phyloP scores from a whole-genome alignment of 768 basidiomycete genomes.

The Butyriboletus loyo region DNA sequence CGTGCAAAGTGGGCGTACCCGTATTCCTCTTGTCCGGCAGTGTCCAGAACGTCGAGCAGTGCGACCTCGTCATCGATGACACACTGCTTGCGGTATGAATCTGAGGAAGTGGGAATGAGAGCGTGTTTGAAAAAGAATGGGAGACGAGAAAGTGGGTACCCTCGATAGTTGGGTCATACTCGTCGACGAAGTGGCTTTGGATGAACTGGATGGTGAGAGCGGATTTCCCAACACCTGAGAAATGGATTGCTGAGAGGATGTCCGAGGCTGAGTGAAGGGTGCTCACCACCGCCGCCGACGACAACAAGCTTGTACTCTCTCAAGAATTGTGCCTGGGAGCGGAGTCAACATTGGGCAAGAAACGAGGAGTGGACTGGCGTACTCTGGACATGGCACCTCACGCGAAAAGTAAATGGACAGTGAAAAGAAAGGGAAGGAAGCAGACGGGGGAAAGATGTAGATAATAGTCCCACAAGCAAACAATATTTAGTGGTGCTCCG shows the following conservation, averaged over 20 bases:
- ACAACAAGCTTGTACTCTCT: conserved; percentile 99
- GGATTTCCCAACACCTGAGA: conserved; percentile 63
- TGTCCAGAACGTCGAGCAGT: conserved; percentile 93
- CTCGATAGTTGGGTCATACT: conserved; percentile 95
- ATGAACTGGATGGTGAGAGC: conserved; percentile 98
- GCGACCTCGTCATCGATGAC: conserved; percentile 99
- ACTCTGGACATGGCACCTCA: conserved; percentile 32
- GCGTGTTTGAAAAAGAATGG: background rate
- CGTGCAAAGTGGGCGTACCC: conserved; percentile 55
- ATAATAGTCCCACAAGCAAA: conserved; percentile 1
- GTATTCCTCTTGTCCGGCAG: conserved; percentile 98
- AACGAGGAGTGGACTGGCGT: background rate
- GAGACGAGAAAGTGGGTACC: conserved; percentile 40
- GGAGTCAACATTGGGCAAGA: background rate
- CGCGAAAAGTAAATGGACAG: background rate
- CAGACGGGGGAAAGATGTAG: conserved; percentile 9
- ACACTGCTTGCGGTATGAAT: conserved; percentile 96
- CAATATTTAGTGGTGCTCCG: background rate
- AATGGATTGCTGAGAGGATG: background rate
- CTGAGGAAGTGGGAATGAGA: conserved; percentile 36
- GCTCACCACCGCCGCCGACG: conserved; percentile 92
- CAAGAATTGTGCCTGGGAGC: conserved; percentile 74
- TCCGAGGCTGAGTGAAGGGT: conserved; percentile 29
- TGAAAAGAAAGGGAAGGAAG: background rate
- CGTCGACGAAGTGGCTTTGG: conserved; percentile 90